Evolutionary conservation across 1,284 basidiomycete genomes (phyloP), one percentile per base, ranked within the genome.

Genomic region (Cryptococcus hybrid): DNA sequence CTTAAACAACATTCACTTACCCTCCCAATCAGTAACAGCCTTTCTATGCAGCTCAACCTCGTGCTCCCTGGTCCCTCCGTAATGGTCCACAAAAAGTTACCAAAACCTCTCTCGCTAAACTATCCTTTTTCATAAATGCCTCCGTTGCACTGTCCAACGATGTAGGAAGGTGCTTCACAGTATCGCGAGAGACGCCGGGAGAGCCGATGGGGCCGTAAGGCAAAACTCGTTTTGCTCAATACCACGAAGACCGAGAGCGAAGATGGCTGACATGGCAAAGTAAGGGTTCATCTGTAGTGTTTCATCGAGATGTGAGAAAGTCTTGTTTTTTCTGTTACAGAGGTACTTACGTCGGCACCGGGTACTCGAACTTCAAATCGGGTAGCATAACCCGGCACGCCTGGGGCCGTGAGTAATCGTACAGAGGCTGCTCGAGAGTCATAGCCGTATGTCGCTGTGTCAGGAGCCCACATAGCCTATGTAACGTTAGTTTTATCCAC

Each of bases 1-100:
- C 3, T 30, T 38, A 44, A 44, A 11, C 42, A 47, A 43, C 13
- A 15, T 18, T n/a, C n/a, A 67, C 84, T 71, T 68, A 91, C 92
- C 85, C 84, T 96, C 92, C 92, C 92, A 96, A 74, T 85, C 88
- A 3, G 93, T 96, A 35, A 96, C 91, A 4, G 92, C 90, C 67
- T 87, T 84, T 67, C 91, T 90, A 87, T 89, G 92, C 50, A 90
- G 68, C 56, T 83, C 85, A 47, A 94, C 85, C 77, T 96, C 92
- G 73, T 95, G 90, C 74, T 90, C 83, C 66, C 94, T 84, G 8
- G 94, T 97, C 2, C 91, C 93, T 4, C 89, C 92, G 71, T 85
- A 95, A 71, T 98, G 94, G 38, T 97, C 90, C 2, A 98, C 90
- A 68, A 96, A 92, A 86, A 86, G 68, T 93, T 82, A 0, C 93